Evolutionary conservation across 345 rosid genomes (phyloP).

Genomic region (Isatis tinctoria): DNA sequence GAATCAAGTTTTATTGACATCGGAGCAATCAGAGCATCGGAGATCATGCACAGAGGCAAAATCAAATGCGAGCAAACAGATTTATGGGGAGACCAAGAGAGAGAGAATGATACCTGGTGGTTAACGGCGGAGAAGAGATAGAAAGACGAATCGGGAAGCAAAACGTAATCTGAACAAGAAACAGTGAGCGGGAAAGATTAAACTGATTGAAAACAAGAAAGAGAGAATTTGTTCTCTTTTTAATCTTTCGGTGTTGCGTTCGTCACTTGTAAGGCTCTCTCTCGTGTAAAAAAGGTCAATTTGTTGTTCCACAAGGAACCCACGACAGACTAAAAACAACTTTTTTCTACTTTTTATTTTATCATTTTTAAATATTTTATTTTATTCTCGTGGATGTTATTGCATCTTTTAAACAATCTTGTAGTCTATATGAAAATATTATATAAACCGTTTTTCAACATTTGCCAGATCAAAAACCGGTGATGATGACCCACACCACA

Average conservation of each 20-base stretch:
- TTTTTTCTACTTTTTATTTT: background rate
- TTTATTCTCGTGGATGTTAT: background rate
- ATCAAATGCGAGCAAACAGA: background rate
- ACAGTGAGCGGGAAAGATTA: constrained; percentile 39
- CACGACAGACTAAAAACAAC: background rate
- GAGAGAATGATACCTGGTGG: constrained; percentile 33
- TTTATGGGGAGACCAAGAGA: background rate
- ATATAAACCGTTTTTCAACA: too few relatives aligned
- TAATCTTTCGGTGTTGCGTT: constrained; percentile 5
- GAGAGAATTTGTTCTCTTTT: constrained; percentile 3
- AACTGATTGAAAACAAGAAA: background rate
- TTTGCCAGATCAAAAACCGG: too few relatives aligned
- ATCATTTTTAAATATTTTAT: background rate
- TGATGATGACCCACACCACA: too few relatives aligned
- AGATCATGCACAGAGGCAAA: background rate
- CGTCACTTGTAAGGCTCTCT: background rate
- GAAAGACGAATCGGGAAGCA: constrained; percentile 8
- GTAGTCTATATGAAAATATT: too few relatives aligned
- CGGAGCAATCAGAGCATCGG: background rate
- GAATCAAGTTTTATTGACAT: background rate
- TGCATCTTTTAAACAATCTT: background rate
- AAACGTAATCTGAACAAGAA: background rate
- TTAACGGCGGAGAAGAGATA: constrained; percentile 33
- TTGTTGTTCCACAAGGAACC: background rate
- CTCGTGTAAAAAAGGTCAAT: background rate